Evolutionary conservation across 768 basidiomycete genomes (phyloP).

Genomic region (Kondoa malvinella): DNA sequence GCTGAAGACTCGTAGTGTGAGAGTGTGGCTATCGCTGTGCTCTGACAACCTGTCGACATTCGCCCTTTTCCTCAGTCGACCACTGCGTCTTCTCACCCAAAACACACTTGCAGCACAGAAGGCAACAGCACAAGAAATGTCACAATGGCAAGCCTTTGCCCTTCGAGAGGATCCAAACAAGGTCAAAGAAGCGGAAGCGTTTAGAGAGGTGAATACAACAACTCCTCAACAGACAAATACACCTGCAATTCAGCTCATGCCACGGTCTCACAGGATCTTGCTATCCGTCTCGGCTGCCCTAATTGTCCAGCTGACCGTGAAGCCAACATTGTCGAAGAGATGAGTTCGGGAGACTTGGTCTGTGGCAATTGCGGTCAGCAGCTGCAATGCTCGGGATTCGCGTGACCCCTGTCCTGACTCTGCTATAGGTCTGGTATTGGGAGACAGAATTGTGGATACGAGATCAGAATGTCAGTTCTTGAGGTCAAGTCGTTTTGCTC

Average conservation of each 20-base stretch:
- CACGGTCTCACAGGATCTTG: slow-evolving; percentile 15
- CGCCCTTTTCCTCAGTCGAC: not conserved
- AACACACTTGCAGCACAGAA: not conserved
- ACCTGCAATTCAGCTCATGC: not conserved
- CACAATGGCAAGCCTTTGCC: not conserved
- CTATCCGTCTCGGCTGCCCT: slow-evolving; percentile 49
- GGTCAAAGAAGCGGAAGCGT: not conserved
- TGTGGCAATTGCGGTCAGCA: slow-evolving; percentile 57
- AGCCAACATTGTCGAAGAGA: slow-evolving; percentile 90
- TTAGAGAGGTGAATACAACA: not conserved
- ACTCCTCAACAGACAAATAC: not conserved
- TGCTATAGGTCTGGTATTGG: slow-evolving; percentile 45
- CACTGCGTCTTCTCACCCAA: not conserved
- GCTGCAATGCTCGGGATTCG: not conserved
- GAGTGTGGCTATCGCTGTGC: not conserved
- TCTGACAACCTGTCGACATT: not conserved
- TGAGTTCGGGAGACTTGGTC: slow-evolving; percentile 91
- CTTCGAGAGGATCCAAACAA: not conserved
- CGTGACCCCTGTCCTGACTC: not conserved
- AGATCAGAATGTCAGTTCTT: slow-evolving; percentile 92
- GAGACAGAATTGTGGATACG: slow-evolving; percentile 92
- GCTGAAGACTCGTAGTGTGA: too few relatives aligned
- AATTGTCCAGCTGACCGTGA: slow-evolving; percentile 57
- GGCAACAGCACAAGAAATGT: not conserved
- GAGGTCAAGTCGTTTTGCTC: too few relatives aligned